These are phyloP conservation scores for Didymella arachidicola DNA, from an alignment of 2,329 filamentous ascomycete species.

Conservation along the genomic window DNA sequence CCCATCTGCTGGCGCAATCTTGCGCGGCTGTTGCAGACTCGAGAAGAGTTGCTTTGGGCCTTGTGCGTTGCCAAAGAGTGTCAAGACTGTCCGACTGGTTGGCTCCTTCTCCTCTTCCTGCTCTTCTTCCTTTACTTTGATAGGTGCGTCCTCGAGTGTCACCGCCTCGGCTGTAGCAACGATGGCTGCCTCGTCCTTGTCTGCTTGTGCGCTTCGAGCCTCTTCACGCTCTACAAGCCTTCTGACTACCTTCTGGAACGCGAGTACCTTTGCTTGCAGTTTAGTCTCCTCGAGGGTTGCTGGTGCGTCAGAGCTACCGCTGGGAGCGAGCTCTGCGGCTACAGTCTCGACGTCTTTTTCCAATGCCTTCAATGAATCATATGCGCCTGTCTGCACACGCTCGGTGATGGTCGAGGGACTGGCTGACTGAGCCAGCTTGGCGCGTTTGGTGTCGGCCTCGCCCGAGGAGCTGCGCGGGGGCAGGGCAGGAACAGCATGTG, in stretches of 20 bases:
- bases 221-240: conserved; percentile 43
- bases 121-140: conserved; percentile 35
- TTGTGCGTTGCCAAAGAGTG: conserved; percentile 77
- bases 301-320: conserved; percentile 38
- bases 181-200: conserved; percentile 14
- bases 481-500: conserved; percentile 45
- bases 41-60: conserved; percentile 84
- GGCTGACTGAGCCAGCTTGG: conserved; percentile 50
- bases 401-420: conserved; percentile 47
- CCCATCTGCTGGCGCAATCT: conserved; percentile 45
- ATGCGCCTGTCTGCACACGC: conserved; percentile 50
- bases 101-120: conserved; percentile 32
- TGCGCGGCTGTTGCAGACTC: conserved; percentile 70
- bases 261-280: conserved; percentile 43
- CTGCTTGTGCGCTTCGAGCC: conserved; percentile 25
- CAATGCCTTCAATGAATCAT: conserved; percentile 54
- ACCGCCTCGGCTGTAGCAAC: conserved; percentile 19
- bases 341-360: conserved; percentile 54
- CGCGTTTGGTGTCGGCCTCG: conserved; percentile 56
- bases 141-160: conserved; percentile 25
- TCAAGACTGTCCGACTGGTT: conserved; percentile 69
- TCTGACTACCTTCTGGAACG: conserved; percentile 45
- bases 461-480: conserved; percentile 44
- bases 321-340: conserved; percentile 48
- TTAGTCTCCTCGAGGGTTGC: conserved; percentile 47